Conservation (phyloP, 1,139 yeast genomes). For the Debaryomyces coudertii region DNA sequence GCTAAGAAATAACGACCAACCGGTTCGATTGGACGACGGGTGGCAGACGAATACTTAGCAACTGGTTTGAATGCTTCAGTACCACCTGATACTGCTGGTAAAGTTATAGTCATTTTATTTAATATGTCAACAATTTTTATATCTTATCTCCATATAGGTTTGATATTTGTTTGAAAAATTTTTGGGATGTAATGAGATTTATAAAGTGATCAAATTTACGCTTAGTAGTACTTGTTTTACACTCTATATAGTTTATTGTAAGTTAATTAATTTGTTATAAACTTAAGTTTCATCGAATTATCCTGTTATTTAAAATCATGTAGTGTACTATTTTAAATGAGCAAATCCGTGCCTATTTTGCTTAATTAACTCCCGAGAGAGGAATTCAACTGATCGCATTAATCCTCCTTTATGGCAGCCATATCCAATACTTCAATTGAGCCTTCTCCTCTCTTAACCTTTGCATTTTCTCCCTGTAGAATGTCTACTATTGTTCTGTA, state of each 20-base stretch:
- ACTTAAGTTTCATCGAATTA: too few relatives aligned
- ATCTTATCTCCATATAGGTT: constrained; percentile 6
- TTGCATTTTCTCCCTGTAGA: constrained; percentile 54
- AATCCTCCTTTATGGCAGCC: constrained; percentile 74
- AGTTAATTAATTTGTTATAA: not conserved
- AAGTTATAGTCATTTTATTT: constrained; percentile 35
- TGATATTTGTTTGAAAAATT: constrained; percentile 19
- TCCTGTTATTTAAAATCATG: too few relatives aligned
- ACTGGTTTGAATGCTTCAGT: constrained; percentile 56
- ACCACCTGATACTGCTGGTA: constrained; percentile 48
- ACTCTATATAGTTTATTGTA: constrained; percentile 1
- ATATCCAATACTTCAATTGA: constrained; percentile 84
- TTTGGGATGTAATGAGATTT: constrained; percentile 20
- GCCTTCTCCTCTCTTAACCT: constrained; percentile 59
- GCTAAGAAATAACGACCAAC: constrained; percentile 96
- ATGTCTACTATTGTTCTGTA: constrained; percentile 71
- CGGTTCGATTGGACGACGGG: constrained; percentile 90
- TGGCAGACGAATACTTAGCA: constrained; percentile 62
- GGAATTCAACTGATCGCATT: not conserved
- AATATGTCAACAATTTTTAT: constrained; percentile 1
- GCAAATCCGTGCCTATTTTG: not conserved
- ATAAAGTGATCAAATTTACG: constrained; percentile 11
- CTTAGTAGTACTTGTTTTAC: not conserved
- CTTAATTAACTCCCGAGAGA: not conserved
- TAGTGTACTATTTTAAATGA: not conserved